Evolutionary conservation across 805 yeast genomes (phyloP).

Genomic region (Candida adriatica): DNA sequence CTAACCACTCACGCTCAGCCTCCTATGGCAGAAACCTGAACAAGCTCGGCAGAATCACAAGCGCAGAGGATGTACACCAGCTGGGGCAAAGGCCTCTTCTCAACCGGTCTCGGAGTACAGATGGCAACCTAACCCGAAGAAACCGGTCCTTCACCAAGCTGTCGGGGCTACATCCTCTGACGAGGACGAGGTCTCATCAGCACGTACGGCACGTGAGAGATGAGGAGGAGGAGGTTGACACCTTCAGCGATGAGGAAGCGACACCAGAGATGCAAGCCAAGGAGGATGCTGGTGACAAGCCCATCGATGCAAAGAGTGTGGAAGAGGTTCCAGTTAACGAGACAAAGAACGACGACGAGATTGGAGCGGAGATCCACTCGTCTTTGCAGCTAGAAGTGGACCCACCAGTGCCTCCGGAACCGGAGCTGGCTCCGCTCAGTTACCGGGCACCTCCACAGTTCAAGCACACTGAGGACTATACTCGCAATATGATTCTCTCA

Average conservation of each 20-base stretch:
- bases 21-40: conserved; percentile 23
- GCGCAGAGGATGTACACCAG: conserved; percentile 13
- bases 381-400: no score
- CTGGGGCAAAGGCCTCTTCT: conserved; percentile 12
- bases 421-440: conserved; percentile 8
- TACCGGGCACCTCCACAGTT: conserved; percentile 21
- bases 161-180: conserved; percentile 16
- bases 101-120: conserved; percentile 21
- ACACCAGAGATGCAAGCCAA: conserved; percentile 5
- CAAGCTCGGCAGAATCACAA: conserved; percentile 17
- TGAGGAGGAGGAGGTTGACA: conserved; percentile 22
- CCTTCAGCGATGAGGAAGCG: conserved; percentile 17
- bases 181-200: conserved; percentile 19
- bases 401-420: no score
- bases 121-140: conserved; percentile 13
- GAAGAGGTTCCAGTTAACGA: no score
- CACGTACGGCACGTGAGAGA: conserved; percentile 8
- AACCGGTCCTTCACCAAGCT: conserved; percentile 20
- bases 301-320: no score
- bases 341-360: no score
- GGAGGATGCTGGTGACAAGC: no score
- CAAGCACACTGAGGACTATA: no score
- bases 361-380: no score
- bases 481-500: conserved; percentile 40
- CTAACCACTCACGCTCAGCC: conserved; percentile 19